Percentiles rank a stretch among this genome's conserved stretches.
These are phyloP conservation scores for Stipa capillata DNA, from an alignment of 176 grass and related monocot species.

Conservation along the genomic window DNA sequence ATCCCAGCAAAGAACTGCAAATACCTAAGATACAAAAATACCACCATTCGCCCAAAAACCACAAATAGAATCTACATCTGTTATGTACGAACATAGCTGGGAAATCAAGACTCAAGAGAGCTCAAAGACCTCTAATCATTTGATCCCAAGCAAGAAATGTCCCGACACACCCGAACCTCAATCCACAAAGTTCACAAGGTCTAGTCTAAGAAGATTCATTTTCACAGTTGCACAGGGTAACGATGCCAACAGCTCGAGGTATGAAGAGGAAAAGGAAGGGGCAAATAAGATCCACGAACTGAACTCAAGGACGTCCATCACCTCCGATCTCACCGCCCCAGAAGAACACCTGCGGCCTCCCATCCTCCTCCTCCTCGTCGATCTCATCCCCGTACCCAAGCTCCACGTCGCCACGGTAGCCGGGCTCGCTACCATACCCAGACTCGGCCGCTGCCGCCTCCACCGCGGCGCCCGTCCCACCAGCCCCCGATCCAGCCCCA, in stretches of 20 bases:
- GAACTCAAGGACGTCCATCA: conserved; percentile 26
- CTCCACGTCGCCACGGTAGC: conserved; percentile 76
- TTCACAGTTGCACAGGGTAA: background rate
- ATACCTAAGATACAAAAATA: background rate
- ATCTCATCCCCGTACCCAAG: conserved; percentile 70
- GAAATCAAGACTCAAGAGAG: background rate
- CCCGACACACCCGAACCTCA: background rate
- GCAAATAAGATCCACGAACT: background rate
- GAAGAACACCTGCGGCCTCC: conserved; percentile 50
- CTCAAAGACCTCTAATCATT: background rate
- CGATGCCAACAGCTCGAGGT: background rate
- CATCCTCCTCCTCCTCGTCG: conserved; percentile 73
- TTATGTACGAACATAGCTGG: background rate
- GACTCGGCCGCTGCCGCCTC: conserved; percentile 47
- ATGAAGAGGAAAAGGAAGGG: background rate
- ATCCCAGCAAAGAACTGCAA: background rate
- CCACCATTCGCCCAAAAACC: background rate
- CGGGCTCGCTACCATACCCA: conserved; percentile 73
- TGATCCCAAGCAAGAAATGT: background rate
- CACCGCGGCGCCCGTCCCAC: background rate
- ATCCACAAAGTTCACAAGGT: background rate
- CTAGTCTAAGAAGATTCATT: background rate
- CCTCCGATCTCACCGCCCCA: conserved; percentile 68
- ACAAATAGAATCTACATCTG: background rate
- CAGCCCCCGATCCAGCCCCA: conserved; percentile 12